These are phyloP conservation scores for Exophiala mesophila DNA, from an alignment of 2,329 filamentous ascomycete species.

Conservation along the genomic window DNA sequence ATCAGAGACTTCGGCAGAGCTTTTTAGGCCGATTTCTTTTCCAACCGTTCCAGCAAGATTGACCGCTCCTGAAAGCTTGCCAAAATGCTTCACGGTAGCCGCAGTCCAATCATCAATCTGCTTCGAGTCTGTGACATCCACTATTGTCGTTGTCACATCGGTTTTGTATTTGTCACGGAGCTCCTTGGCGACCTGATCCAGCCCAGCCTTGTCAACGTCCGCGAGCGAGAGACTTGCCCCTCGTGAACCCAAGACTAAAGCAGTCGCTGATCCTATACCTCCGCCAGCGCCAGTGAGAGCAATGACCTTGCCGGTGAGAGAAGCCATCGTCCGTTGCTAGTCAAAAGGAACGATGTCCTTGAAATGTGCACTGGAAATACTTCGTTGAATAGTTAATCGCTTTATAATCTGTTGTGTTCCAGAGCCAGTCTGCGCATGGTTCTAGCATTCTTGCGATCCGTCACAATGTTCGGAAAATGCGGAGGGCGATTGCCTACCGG, in stretches of 20 bases:
- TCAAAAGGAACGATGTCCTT: neutral
- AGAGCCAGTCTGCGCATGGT: too few relatives aligned
- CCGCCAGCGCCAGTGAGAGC: slow-evolving; percentile 29
- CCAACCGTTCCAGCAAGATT: slow-evolving; percentile 4
- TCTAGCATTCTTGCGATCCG: too few relatives aligned
- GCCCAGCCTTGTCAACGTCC: slow-evolving; percentile 39
- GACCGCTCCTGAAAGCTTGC: slow-evolving; percentile 13
- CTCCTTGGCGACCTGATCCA: neutral
- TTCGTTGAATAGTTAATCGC: too few relatives aligned
- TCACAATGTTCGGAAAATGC: too few relatives aligned
- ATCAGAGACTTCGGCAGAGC: neutral
- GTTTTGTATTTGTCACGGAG: neutral
- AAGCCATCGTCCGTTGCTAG: slow-evolving; percentile 22
- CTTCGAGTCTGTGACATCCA: neutral
- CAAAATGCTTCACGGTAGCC: slow-evolving; percentile 32
- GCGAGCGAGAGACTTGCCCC: slow-evolving; percentile 46
- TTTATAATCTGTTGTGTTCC: too few relatives aligned
- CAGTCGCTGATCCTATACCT: slow-evolving; percentile 49
- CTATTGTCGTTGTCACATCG: neutral
- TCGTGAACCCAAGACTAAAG: slow-evolving; percentile 39
- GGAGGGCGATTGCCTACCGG: too few relatives aligned
- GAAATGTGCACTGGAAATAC: neutral
- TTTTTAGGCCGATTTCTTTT: neutral
- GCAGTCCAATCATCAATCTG: slow-evolving; percentile 22
- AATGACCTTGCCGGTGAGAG: slow-evolving; percentile 31